Evolutionary conservation across 1,284 basidiomycete species (phyloP).

Genomic region (Marasmius oreades): DNA sequence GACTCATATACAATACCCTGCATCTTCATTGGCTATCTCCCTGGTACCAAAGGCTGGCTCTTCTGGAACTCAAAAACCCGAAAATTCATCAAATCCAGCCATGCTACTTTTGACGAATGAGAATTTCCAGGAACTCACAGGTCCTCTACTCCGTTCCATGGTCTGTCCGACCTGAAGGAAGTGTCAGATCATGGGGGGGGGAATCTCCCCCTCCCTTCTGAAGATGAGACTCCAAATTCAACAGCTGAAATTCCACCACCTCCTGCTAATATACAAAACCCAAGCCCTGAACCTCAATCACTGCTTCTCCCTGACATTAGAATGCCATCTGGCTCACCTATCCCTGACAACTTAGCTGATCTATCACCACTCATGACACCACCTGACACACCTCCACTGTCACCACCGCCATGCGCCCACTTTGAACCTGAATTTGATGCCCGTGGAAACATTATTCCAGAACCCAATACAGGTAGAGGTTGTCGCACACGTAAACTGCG

Average conservation of each 20-base stretch:
- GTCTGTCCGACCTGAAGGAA: conserved; percentile 1
- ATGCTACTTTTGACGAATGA: conserved; percentile 27
- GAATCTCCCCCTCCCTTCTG: conserved; percentile 1
- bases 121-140: conserved; percentile 15
- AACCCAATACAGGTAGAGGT: conserved; percentile 7
- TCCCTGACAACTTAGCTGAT: not conserved
- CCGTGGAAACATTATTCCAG: conserved; percentile 7
- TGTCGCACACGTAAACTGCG: not conserved
- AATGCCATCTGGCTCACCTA: conserved; percentile 8
- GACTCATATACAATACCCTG: conserved; percentile 29
- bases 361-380: not conserved
- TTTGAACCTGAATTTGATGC: not conserved
- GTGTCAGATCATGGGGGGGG: conserved; percentile 8
- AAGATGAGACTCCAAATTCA: not conserved
- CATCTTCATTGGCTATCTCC: conserved; percentile 32
- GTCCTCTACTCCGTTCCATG: conserved; percentile 7
- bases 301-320: not conserved
- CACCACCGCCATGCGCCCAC: not conserved
- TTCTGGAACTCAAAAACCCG: conserved; percentile 25
- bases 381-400: not conserved
- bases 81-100: conserved; percentile 21
- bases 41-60: conserved; percentile 22
- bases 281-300: conserved; percentile 1
- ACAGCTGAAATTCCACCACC: not conserved
- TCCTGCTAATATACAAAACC: too few species aligned